These are phyloP conservation scores for Senna tora DNA, from an alignment of 306 rosid genomes.

Conservation along the genomic window DNA sequence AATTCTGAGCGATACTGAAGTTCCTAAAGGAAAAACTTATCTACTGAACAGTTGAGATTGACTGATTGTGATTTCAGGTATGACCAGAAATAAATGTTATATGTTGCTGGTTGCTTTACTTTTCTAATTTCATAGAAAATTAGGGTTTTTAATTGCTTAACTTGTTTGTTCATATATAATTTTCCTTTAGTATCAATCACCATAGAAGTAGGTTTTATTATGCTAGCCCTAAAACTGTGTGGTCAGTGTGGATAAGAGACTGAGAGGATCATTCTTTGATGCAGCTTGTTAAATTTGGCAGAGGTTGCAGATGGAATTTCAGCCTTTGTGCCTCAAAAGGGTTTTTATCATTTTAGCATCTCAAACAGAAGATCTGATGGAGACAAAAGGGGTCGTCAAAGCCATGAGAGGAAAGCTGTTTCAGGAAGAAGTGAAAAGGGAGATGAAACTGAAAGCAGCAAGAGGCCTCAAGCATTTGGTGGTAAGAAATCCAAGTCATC, in stretches of 20 bases:
- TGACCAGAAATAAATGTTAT: not conserved
- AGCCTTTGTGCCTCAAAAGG: slow-evolving; percentile 33
- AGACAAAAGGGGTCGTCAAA: slow-evolving; percentile 30
- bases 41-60: too few species aligned
- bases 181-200: not conserved
- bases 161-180: slow-evolving; percentile 1
- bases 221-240: slow-evolving; percentile 24
- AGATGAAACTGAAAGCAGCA: slow-evolving; percentile 36
- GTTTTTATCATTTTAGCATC: slow-evolving; percentile 15
- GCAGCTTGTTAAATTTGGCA: slow-evolving; percentile 76
- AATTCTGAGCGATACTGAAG: slow-evolving; percentile 9
- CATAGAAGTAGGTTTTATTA: slow-evolving; percentile 9
- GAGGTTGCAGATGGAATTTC: slow-evolving; percentile 58
- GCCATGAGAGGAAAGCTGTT: slow-evolving; percentile 40
- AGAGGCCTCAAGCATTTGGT: slow-evolving; percentile 35
- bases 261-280: slow-evolving; percentile 62
- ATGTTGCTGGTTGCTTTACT: not conserved
- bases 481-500: slow-evolving; percentile 36
- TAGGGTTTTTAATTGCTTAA: not conserved
- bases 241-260: slow-evolving; percentile 39
- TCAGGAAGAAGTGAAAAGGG: slow-evolving; percentile 30
- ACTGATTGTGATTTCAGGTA: slow-evolving; percentile 7
- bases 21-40: not conserved
- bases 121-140: not conserved
- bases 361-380: slow-evolving; percentile 44